These are phyloP conservation scores for Mucor mucedo DNA, from an alignment of 371 early-diverging fungal species.

Conservation along the genomic window DNA sequence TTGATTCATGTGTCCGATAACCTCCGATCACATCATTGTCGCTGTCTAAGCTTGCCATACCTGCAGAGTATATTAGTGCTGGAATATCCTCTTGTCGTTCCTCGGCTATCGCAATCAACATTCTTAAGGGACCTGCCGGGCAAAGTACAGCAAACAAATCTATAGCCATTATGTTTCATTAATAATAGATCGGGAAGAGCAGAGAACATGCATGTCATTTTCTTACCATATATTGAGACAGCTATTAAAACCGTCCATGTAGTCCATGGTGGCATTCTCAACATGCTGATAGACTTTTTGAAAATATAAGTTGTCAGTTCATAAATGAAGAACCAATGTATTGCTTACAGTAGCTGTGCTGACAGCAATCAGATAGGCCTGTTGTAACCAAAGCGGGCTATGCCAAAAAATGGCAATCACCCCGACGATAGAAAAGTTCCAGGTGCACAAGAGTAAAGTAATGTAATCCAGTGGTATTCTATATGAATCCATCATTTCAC, in stretches of 20 bases:
- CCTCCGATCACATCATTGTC: constrained; percentile 11
- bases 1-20: constrained; percentile 11
- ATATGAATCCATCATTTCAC: constrained; percentile 29
- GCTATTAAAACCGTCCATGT: constrained; percentile 33
- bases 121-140: constrained; percentile 21
- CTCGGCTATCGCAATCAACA: constrained; percentile 27
- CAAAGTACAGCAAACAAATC: constrained; percentile 33
- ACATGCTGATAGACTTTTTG: constrained; percentile 24
- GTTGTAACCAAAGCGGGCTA: constrained; percentile 34
- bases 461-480: constrained; percentile 25
- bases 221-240: constrained; percentile 26
- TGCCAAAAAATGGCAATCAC: constrained; percentile 30
- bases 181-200: neutral
- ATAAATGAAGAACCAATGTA: neutral
- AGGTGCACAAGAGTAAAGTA: constrained; percentile 20
- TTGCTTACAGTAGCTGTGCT: constrained; percentile 28
- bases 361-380: constrained; percentile 24
- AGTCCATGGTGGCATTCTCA: constrained; percentile 33
- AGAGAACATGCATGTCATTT: neutral
- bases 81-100: constrained; percentile 31
- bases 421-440: constrained; percentile 31
- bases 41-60: constrained; percentile 27
- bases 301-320: neutral
- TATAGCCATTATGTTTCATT: neutral
- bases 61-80: constrained; percentile 30